Evolutionary conservation across 1,284 basidiomycete genomes (phyloP), one percentile per base, ranked within the genome.

Genomic region (Cystobasidium sp.): DNA sequence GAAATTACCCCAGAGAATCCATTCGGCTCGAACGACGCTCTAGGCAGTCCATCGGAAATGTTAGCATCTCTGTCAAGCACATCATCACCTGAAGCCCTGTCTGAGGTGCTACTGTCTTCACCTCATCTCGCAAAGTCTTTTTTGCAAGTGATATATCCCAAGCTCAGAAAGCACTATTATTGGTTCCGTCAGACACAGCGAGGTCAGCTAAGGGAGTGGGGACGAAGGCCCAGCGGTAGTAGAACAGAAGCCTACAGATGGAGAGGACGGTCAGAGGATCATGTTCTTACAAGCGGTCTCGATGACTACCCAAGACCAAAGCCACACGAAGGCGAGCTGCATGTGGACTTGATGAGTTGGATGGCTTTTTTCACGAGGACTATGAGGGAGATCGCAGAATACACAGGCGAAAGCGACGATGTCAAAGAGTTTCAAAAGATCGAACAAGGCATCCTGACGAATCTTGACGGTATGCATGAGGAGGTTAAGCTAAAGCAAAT

Each of bases 181-280:
- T 97, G 94, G 94, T 97, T 97, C 87, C 88, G 93, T 39, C 88
- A 89, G 65, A 96, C 94, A 1, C 94, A 97, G 82, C 88, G 91
- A 9, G 93, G 93, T 9, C 92, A 95, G 81, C 91, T 97, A 79
- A 91, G 92, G 80, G 91, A 93, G 80, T 97, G 94, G 82, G 64
- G 63, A 24, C 59, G 69, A n/a, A 88, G 94, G 46, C 86, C 87
- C 75, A 91, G 93, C 0, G 87, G 90, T 8, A 92, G 91, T n/a
- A 86, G 91, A 68, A 88, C 88, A 1, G 94, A 97, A 82, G 94
- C 88, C 0, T 97, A 95, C 83, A 87, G 94, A 61, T 97, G 94
- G 95, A 88, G 95, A 47, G 94, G 94, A n/a, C 86, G 94, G 47
- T 91, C 91, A 8, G 72, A 56, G 10, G 86, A 86, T 59, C 94